Conservation (phyloP, 139 green algal species). For the Volvox africanus region DNA sequence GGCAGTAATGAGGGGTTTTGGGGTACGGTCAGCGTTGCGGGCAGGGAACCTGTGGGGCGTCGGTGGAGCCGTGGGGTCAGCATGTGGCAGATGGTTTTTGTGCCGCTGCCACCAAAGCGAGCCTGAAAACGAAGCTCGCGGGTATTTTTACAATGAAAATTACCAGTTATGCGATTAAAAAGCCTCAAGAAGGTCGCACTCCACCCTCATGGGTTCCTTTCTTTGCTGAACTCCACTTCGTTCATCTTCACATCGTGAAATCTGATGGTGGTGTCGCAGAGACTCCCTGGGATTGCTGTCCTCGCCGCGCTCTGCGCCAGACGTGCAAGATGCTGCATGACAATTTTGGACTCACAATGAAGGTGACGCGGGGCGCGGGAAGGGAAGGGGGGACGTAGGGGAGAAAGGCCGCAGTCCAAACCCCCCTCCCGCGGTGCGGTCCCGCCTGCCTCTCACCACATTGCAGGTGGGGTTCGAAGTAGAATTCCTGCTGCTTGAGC, state of each 20-base stretch:
- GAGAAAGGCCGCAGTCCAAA: too few species aligned
- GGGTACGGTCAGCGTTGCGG: not conserved
- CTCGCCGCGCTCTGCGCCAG: conserved; percentile 19
- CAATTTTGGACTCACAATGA: not conserved
- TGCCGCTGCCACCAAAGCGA: too few species aligned
- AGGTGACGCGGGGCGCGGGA: not conserved
- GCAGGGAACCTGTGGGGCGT: not conserved
- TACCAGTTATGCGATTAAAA: too few species aligned
- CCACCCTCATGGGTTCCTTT: not conserved
- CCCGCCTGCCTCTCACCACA: not conserved
- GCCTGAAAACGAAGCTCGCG: not conserved
- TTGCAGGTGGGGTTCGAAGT: conserved; percentile 63
- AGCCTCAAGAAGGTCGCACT: too few species aligned
- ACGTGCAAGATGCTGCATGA: not conserved
- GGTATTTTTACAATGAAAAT: not conserved
- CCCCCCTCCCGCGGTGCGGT: too few species aligned
- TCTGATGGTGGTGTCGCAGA: not conserved
- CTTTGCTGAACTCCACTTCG: not conserved
- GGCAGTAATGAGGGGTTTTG: not conserved
- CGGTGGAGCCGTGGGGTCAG: too few species aligned
- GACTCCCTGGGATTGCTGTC: conserved; percentile 27
- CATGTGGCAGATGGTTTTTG: too few species aligned
- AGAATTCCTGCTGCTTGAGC: conserved; percentile 71
- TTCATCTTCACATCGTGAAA: not conserved
- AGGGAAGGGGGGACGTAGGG: too few species aligned